Evolutionary conservation across 78 protist genomes (phyloP), one percentile per base, ranked within the genome.

Genomic region (Capsaspora owczarzaki): DNA sequence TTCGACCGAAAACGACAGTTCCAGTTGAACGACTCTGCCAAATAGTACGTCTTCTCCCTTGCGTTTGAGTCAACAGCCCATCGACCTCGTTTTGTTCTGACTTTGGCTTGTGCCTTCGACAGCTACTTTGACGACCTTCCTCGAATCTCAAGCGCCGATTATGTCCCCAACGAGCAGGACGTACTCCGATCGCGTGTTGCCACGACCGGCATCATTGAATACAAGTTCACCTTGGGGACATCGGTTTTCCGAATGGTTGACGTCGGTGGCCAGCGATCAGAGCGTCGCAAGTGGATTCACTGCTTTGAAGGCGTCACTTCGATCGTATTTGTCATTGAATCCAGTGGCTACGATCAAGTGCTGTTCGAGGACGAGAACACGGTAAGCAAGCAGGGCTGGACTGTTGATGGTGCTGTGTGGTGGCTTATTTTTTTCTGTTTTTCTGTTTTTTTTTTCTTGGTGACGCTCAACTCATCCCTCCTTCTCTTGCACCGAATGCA

Each of bases 211-310:
- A 76, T 63, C 16, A 16, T 49, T 16, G 56, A 49, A 41, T 1
- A 1, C 25, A 10, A 33, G 42, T 85, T 63, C 41, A 1, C 12
- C 5, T n/a, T n/a, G n/a, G 14, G 14, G 6, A 14, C 14, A 47
- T 47, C 27, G 6, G 38, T 2, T 22, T 44, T 16, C 70, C 61
- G 84, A 8, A 85, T 91, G 89, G 42, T 78, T 44, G 95, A 91
- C 43, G 91, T 91, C 29, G 95, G 95, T 27, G 95, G 95, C 23
- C 95, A 91, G 89, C 87, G 92, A 20, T 83, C 86, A 37, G 91
- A 91, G 83, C 82, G 95, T n/a, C 20, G 79, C 35, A 91, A 91
- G 78, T 91, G 95, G 95, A 87, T 91, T 69, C 92, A 91, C 76
- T 89, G 89, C 66, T 79, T 79, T 66, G 80, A 77, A 8, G 87